phyloP scores from a whole-genome alignment of 345 rosid genomes.

The Geranium brycei region DNA sequence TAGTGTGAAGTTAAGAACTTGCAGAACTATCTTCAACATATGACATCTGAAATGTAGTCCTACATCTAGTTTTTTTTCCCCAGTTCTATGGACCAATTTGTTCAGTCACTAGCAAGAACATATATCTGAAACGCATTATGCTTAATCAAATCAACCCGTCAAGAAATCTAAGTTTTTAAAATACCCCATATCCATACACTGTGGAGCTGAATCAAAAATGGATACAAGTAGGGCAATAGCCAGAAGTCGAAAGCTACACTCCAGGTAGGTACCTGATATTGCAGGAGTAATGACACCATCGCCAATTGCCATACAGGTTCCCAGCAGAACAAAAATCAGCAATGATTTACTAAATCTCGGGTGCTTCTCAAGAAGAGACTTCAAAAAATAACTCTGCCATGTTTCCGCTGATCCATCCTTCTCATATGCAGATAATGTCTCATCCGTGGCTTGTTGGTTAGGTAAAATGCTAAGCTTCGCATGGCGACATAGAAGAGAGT shows the following conservation, averaged over 20 bases:
- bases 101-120: too few species aligned
- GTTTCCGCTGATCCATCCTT: conserved; percentile 36
- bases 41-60: too few species aligned
- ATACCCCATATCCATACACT: not conserved
- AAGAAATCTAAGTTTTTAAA: not conserved
- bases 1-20: too few species aligned
- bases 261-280: conserved; percentile 47
- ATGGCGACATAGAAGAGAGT: conserved; percentile 77
- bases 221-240: not conserved
- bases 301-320: conserved; percentile 69
- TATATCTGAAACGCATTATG: too few species aligned
- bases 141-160: too few species aligned
- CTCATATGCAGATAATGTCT: conserved; percentile 50
- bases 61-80: too few species aligned
- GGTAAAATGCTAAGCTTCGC: conserved; percentile 58
- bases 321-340: conserved; percentile 51
- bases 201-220: not conserved
- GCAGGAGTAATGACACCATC: conserved; percentile 81
- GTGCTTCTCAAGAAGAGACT: conserved; percentile 48
- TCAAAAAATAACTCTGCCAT: conserved; percentile 34
- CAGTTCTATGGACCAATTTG: too few species aligned
- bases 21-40: too few species aligned
- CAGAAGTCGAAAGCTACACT: not conserved
- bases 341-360: conserved; percentile 35
- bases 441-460: conserved; percentile 74